These are phyloP conservation scores for Scleromitrula shiraiana DNA, from an alignment of 2,329 filamentous ascomycete species.

Conservation along the genomic window DNA sequence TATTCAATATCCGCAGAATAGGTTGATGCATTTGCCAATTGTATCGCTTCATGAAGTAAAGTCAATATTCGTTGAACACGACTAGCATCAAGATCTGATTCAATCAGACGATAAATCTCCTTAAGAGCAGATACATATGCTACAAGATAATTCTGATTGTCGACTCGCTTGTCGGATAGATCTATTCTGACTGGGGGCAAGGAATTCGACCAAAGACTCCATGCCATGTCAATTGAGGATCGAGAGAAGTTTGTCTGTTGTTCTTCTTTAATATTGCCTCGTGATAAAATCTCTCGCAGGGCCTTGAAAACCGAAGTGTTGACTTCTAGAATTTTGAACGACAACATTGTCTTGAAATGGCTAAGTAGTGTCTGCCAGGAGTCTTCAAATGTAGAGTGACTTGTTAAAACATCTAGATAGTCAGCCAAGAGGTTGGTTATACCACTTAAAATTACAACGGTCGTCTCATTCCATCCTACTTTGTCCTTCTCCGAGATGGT, in stretches of 20 bases:
- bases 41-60: slow-evolving; percentile 63
- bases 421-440: slow-evolving; percentile 66
- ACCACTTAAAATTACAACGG: slow-evolving; percentile 65
- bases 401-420: slow-evolving; percentile 65
- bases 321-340: slow-evolving; percentile 58
- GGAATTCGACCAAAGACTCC: slow-evolving; percentile 62
- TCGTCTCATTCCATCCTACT: slow-evolving; percentile 64
- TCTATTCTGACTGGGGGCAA: slow-evolving; percentile 44
- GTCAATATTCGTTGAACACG: slow-evolving; percentile 60
- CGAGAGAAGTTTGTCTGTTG: slow-evolving; percentile 23
- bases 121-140: slow-evolving; percentile 73
- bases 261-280: slow-evolving; percentile 37
- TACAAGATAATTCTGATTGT: slow-evolving; percentile 75
- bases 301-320: slow-evolving; percentile 65
- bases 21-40: slow-evolving; percentile 56
- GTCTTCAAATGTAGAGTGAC: slow-evolving; percentile 56
- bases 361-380: slow-evolving; percentile 70
- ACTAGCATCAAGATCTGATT: slow-evolving; percentile 52
- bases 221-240: slow-evolving; percentile 51
- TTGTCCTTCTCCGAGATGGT: slow-evolving; percentile 34
- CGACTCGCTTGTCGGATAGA: slow-evolving; percentile 37
- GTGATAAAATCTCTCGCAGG: slow-evolving; percentile 52
- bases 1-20: slow-evolving; percentile 68
- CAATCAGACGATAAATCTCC: slow-evolving; percentile 71
- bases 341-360: slow-evolving; percentile 57